Evolutionary conservation across 192 early-diverging fungal genomes (phyloP).

Genomic region (Coemansia erecta): DNA sequence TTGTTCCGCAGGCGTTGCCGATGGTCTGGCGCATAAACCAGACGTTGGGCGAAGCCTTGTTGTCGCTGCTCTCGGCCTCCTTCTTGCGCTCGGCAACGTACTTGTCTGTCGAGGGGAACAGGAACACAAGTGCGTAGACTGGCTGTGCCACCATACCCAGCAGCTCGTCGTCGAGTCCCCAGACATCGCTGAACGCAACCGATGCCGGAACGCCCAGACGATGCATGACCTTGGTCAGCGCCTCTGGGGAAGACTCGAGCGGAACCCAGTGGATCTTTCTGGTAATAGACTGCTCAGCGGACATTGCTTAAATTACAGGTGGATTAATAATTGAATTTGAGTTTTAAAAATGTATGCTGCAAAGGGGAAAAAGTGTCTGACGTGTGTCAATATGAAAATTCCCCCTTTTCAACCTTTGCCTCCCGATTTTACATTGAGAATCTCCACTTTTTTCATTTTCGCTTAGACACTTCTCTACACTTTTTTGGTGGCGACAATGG

Average conservation of each 20-base stretch:
- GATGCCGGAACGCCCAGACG: constrained; percentile 63
- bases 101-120: constrained; percentile 78
- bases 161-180: constrained; percentile 79
- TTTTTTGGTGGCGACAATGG: constrained; percentile 6
- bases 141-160: constrained; percentile 79
- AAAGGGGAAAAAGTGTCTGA: too few relatives aligned
- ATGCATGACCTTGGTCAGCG: constrained; percentile 64
- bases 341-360: too few relatives aligned
- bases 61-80: constrained; percentile 45
- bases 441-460: not conserved
- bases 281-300: not conserved
- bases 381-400: not conserved
- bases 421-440: too few relatives aligned
- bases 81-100: constrained; percentile 60
- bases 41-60: constrained; percentile 46
- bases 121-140: constrained; percentile 76
- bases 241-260: constrained; percentile 86
- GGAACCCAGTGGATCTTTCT: constrained; percentile 69
- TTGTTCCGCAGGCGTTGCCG: constrained; percentile 91
- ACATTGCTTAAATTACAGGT: too few relatives aligned
- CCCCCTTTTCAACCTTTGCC: not conserved
- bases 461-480: not conserved
- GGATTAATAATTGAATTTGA: not conserved
- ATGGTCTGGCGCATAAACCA: constrained; percentile 88
- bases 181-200: constrained; percentile 79